Evolutionary conservation across 2,329 filamentous ascomycete species (phyloP), one percentile per base, ranked within the genome.

Genomic region (Cadophora luteo-olivacea): DNA sequence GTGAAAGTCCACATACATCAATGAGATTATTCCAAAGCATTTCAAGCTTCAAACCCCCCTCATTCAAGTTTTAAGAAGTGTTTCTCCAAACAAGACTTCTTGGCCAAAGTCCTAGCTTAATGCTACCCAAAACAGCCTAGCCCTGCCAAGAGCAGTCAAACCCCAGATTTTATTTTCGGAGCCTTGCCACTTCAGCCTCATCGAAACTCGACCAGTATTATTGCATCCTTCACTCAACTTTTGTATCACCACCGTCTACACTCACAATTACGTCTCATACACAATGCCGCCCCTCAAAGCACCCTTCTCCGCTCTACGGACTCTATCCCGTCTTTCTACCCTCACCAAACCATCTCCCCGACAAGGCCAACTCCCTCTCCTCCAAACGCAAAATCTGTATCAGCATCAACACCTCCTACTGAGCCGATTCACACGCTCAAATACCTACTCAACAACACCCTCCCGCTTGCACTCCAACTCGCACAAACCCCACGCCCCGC

Each of bases 131-230:
- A 38, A 22, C 33, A 38, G 55, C 33, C n/a, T 58, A 58, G 33
- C 55, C 55, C 29, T 19, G 55, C 32, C 33, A 58, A 58, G 32
- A 33, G 14, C 4, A 33, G 8, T 4, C 6, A 1, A 19, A 38
- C 32, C 55, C 55, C 33, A 25, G 29, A 57, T 33, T 55, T 55
- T 36, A n/a, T 16, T n/a, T 24, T 14, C 55, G 38, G 14, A 55
- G 55, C 55, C 55, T 58, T 7, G 55, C 33, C 55, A 58, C 55
- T 38, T 58, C 63, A 32, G 54, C 52, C 32, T 58, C 63, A 22
- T 22, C 7, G 4, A 57, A 36, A 1, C 54, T 58, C 19, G 29
- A 24, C 29, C 7, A 57, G 19, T 3, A 22, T 22, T 16, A 29
- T 5, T 29, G 3, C 29, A 5, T 29, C 29, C 55, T 24, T 58